Percentiles rank a stretch among this genome's conserved stretches.
Evolutionary conservation across 805 yeast species (phyloP).

Genomic region (Yarrowia hollandica): DNA sequence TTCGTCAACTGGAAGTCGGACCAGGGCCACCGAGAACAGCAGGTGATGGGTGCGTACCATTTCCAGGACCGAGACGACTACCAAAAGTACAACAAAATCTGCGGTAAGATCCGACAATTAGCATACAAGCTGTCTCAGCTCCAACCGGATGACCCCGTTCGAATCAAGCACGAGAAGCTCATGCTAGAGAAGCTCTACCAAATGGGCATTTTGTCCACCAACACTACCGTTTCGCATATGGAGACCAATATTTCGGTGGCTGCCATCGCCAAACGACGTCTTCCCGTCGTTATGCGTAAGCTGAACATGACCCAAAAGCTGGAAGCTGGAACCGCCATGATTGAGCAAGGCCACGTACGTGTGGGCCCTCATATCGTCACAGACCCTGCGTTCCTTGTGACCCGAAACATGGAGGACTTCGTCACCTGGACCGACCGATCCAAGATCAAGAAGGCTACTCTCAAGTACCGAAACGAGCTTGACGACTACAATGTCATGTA

Average conservation of each 20-base stretch:
- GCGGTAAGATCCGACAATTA: slow-evolving; percentile 86
- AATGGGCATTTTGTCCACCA: slow-evolving; percentile 86
- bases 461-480: slow-evolving; percentile 73
- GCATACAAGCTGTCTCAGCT: slow-evolving; percentile 83
- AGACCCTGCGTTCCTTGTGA: slow-evolving; percentile 92
- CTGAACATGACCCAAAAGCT: slow-evolving; percentile 90
- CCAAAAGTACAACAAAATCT: slow-evolving; percentile 85
- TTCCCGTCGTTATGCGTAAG: slow-evolving; percentile 93
- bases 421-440: slow-evolving; percentile 97
- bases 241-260: slow-evolving; percentile 92
- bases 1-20: slow-evolving; percentile 98
- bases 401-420: slow-evolving; percentile 93
- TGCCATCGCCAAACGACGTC: slow-evolving; percentile 86
- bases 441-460: slow-evolving; percentile 85
- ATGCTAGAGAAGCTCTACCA: slow-evolving; percentile 81
- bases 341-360: slow-evolving; percentile 96
- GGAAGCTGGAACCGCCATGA: slow-evolving; percentile 81
- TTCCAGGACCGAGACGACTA: slow-evolving; percentile 94
- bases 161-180: slow-evolving; percentile 85
- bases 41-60: slow-evolving; percentile 92
- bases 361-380: slow-evolving; percentile 96
- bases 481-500: slow-evolving; percentile 60
- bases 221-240: slow-evolving; percentile 81
- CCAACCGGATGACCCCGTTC: slow-evolving; percentile 81
- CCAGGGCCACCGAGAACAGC: slow-evolving; percentile 91